A percentile compares a stretch with the other conserved stretches of the same genome.
Conservation (phyloP, 495 filamentous ascomycete genomes). For the Xylaria palmicola region DNA sequence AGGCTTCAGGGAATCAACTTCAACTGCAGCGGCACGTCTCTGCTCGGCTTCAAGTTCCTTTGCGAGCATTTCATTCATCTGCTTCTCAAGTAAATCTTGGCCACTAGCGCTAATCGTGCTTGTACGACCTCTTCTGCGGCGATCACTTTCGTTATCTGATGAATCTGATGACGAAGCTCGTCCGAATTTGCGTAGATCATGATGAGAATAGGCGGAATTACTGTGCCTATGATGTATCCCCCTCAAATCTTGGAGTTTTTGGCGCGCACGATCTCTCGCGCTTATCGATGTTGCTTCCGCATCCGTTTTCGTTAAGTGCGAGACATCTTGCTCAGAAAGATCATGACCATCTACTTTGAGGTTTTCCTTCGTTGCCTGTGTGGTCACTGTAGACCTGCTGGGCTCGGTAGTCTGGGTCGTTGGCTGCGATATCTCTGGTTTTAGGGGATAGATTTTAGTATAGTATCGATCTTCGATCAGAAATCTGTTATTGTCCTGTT, state of each 20-base stretch:
- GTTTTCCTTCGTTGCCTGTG: slow-evolving; percentile 11
- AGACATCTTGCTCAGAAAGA: slow-evolving; percentile 25
- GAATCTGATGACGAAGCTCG: slow-evolving; percentile 45
- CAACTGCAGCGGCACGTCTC: slow-evolving; percentile 27
- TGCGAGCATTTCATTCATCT: slow-evolving; percentile 65
- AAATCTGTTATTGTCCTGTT: slow-evolving; percentile 71
- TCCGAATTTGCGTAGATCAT: slow-evolving; percentile 40
- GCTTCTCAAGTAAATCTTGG: slow-evolving; percentile 61
- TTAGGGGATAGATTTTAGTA: slow-evolving; percentile 61
- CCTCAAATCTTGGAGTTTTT: slow-evolving; percentile 50
- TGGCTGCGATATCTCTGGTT: slow-evolving; percentile 19
- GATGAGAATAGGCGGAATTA: slow-evolving; percentile 36
- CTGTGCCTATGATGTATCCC: slow-evolving; percentile 47
- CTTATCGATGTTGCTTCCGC: slow-evolving; percentile 27
- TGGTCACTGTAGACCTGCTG: slow-evolving; percentile 1
- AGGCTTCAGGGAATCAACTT: slow-evolving; percentile 30
- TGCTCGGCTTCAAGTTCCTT: slow-evolving; percentile 47
- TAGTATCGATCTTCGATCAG: slow-evolving; percentile 74
- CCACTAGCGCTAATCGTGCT: slow-evolving; percentile 40
- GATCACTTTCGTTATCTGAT: slow-evolving; percentile 47
- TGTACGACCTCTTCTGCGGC: slow-evolving; percentile 34
- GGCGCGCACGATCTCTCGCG: slow-evolving; percentile 45
- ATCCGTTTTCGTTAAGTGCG: slow-evolving; percentile 28
- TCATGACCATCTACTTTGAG: slow-evolving; percentile 15
- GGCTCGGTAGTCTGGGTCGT: slow-evolving; percentile 18